Evolutionary conservation across 2,329 filamentous ascomycete species (phyloP), one percentile per base, ranked within the genome.

Genomic region (Neofusicoccum parvum): DNA sequence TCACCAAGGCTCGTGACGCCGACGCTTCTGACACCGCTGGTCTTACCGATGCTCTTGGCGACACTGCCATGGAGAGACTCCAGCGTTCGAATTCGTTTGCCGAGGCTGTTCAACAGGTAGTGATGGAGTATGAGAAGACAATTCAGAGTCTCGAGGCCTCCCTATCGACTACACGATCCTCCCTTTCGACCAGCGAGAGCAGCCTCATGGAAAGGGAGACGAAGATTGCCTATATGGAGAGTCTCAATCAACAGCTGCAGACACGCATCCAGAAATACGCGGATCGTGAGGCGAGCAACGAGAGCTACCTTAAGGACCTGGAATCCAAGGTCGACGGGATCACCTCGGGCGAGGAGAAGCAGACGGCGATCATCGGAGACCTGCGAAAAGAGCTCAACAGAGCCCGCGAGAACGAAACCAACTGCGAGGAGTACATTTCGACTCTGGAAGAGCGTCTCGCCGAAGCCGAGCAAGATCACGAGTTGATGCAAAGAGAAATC

Each of bases 61-160:
- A 94, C 74, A 92, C 84, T 70, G 92, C 93, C 0, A 90, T 93
- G 27, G 94, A 97, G 75, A 87, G 95, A 62, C 81, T 98, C 69
- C 96, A 97, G 75, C 89, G 95, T 46, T 99, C 96, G 17, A 97
- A 96, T 75, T 96, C 92, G 0, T 98, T 99, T 75, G 94, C 94
- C 1, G 91, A 96, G 75, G 94, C 94, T 34, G 94, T 99, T 20
- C 95, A 99, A 73, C 92, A 96, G 74, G 92, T 99, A 23, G 92
- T 99, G 3, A 82, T 98, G 56, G 95, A 99, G 79, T 99, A 99
- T 75, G 96, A 99, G 77, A 98, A 96, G 84, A 99, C 96, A 0
- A 99, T 99, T 58, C 94, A 98, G 76, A 90, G 88, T 62, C 85
- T 99, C 15, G 95, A 99, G 78, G 89, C 93, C 59, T 97, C 94